Evolutionary conservation across 352 stramenopile species (phyloP), one percentile per base, ranked within the genome.

Genomic region (Phytopythium litorale): DNA sequence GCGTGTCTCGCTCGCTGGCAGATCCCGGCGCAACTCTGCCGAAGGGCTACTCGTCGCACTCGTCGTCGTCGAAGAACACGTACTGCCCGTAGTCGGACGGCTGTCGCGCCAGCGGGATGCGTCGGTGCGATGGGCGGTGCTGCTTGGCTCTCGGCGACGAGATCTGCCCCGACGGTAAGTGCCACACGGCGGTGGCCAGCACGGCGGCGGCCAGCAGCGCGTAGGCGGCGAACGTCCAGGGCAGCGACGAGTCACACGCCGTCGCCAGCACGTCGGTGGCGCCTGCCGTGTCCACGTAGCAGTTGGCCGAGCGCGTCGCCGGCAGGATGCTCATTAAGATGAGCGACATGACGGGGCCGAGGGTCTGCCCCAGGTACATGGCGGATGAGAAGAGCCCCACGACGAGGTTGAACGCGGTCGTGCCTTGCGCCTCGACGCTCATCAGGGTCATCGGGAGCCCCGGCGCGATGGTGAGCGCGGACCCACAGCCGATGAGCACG

Each of bases 11-110:
- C 0, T 45, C 40, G 40, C 16, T 21, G 16, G 40, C 40, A 6
- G 16, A 15, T 21, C 5, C 7, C 40, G 8, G 5, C 15, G 5
- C 40, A 0, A 11, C 40, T 19, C 16, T 3, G 28, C 28, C n/a
- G n/a, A n/a, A n/a, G n/a, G n/a, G n/a, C 40, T 73, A 59, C 16
- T 57, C 58, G 3, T 78, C 65, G 38, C 66, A 67, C 1, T 82
- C 75, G 18, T 91, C 78, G 12, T 89, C 81, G 68, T 91, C 81
- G 43, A 91, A 86, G 66, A 77, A 82, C 12, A 91, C 78, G 60
- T 88, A 91, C 64, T 89, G 79, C 7, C 81, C 81, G 67, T 91
- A 89, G 65, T 89, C 79, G 46, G 81, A 88, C 42, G 79, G 58
- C 67, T 91, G 79, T 16, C 79, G 73, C 62, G 71, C 74, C 37